Base-by-base conservation (phyloP, 2,329 filamentous ascomycete genomes). In the Microcyclospora pomicola region DNA sequence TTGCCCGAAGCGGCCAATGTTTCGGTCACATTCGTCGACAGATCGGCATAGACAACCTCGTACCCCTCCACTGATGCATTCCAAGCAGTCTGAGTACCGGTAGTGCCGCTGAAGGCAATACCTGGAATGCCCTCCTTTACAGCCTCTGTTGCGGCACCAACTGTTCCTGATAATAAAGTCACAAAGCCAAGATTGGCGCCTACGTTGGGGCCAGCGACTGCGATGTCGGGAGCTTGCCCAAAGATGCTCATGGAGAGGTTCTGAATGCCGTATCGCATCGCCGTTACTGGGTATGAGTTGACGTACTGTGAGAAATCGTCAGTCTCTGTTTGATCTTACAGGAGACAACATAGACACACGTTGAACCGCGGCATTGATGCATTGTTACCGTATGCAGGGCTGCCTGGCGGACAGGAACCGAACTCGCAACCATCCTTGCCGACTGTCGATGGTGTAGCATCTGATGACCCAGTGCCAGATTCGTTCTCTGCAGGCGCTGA, bases 221-320 rank as follows among this genome's bases (percentile, higher is more conserved):
- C 77, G 15, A 83, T 63, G 36, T 81, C 77, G 0, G 76, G 69
- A 55, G 52, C 33, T 4, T 62, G 62, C 39, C 64, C 65, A 64
- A 75, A 80, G 38, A 72, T 61, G 31, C 64, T 59, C 0, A 69
- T 67, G 0, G 66, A 69, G 28, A 76, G 65, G 4, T 61, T 67
- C 42, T 73, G 60, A 52, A 82, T 73, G 29, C 77, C 78, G 53
- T 72, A 70, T 40, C 72, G 68, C 50, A 80, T 75, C 2, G 73
- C 64, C 0, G 77, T 82, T 2, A 74, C 73, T 0, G 79, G 77
- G 58, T 64, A 81, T 0, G 74, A 77, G 62, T 83, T 83, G 41
- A 83, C 78, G 65, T 79, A 83, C 65, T 81, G 19, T 13, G 15
- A 33, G 14, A 36, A 24, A 24, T 24, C 19, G 19, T 24, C 7